phyloP scores from a whole-genome alignment of 2,329 filamentous ascomycete genomes.

The Pseudogymnoascus sp. region DNA sequence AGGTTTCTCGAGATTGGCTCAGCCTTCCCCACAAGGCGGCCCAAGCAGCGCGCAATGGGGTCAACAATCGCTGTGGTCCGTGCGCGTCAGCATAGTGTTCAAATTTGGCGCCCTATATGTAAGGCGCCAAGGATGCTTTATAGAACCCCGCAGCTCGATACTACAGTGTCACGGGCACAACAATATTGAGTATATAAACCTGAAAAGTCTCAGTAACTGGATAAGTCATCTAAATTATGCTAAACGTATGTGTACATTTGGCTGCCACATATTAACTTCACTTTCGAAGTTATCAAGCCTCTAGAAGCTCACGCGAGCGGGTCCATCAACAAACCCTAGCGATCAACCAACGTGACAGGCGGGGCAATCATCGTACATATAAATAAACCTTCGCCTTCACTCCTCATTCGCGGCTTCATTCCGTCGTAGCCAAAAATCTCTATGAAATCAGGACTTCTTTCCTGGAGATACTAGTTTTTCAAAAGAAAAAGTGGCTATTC shows the following conservation, averaged over 20 bases:
- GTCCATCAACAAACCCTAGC: background rate
- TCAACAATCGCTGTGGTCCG: background rate
- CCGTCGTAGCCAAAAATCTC: background rate
- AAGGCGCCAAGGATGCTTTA: background rate
- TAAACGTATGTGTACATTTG: background rate
- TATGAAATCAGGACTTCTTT: background rate
- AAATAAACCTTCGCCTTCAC: background rate
- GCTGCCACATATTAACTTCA: background rate
- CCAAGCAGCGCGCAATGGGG: background rate
- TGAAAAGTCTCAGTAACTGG: background rate
- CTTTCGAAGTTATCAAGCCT: background rate
- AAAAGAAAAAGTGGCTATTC: constrained; percentile 3
- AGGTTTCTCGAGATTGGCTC: background rate
- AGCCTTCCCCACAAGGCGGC: constrained; percentile 7
- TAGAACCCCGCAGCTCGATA: background rate
- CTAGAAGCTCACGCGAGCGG: constrained; percentile 1
- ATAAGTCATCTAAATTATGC: background rate
- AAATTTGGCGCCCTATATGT: background rate
- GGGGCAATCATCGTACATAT: background rate
- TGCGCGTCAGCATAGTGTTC: background rate
- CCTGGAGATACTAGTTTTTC: background rate
- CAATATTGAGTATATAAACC: background rate
- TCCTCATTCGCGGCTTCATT: background rate
- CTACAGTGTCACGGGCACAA: background rate
- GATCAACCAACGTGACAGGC: constrained; percentile 1